Conservation (phyloP, 768 basidiomycete species). For the Plicaturopsis crispa region DNA sequence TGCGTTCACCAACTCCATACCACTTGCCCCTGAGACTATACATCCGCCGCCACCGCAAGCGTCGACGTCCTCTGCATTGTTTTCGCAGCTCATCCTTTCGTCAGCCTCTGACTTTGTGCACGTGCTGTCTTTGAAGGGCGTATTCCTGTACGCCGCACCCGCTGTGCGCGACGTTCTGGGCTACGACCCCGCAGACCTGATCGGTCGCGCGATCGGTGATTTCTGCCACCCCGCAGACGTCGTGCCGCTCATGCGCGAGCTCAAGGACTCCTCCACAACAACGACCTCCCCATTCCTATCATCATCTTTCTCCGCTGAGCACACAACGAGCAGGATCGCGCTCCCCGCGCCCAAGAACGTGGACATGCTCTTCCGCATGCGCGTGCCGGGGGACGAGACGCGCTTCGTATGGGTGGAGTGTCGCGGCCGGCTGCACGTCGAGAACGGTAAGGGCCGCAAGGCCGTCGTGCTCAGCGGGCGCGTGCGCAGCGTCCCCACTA, state of each 20-base stretch:
- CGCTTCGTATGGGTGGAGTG: constrained; percentile 86
- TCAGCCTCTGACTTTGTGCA: constrained; percentile 74
- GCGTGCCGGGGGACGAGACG: constrained; percentile 46
- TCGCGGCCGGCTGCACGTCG: constrained; percentile 81
- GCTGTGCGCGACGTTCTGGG: constrained; percentile 73
- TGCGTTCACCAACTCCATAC: constrained; percentile 39
- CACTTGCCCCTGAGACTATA: constrained; percentile 33
- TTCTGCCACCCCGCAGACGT: constrained; percentile 87
- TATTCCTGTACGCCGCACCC: constrained; percentile 88
- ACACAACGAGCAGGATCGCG: too few species aligned
- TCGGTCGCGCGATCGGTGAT: constrained; percentile 71
- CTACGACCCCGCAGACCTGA: constrained; percentile 78
- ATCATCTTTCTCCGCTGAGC: too few species aligned
- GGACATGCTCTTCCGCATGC: constrained; percentile 80
- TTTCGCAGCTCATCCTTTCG: constrained; percentile 58
- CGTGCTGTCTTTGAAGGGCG: constrained; percentile 88
- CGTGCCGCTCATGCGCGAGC: constrained; percentile 84
- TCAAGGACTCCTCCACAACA: constrained; percentile 51
- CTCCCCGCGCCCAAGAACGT: constrained; percentile 47
- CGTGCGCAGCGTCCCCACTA: constrained; percentile 52
- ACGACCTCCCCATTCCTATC: constrained; percentile 6
- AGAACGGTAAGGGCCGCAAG: constrained; percentile 91
- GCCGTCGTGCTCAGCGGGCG: constrained; percentile 89
- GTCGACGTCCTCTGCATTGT: constrained; percentile 11
- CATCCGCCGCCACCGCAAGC: constrained; percentile 20